Conservation (phyloP, 164 flowering plant species). For the Kingdonia uniflora region DNA sequence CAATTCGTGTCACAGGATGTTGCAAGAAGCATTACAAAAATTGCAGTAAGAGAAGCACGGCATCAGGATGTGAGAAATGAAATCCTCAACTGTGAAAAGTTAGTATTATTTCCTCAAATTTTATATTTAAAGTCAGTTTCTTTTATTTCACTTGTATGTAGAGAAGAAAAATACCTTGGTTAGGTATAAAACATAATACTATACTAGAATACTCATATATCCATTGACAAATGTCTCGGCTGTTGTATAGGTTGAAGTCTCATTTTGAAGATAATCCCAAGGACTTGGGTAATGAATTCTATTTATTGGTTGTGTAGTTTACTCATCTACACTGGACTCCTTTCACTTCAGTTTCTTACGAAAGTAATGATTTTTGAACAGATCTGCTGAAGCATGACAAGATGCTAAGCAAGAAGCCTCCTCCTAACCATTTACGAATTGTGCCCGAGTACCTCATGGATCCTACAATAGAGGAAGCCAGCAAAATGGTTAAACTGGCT, state of each 20-base stretch:
- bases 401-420: conserved; percentile 64
- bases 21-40: conserved; percentile 73
- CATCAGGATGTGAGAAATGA: conserved; percentile 96
- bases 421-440: conserved; percentile 59
- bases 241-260: conserved; percentile 67
- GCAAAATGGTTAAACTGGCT: conserved; percentile 77
- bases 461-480: conserved; percentile 70
- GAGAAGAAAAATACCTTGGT: neutral
- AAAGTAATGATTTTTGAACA: conserved; percentile 20
- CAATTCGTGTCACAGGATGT: conserved; percentile 53
- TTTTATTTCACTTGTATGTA: neutral
- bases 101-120: conserved; percentile 19
- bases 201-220: neutral
- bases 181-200: too few relatives aligned
- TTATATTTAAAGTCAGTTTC: too few relatives aligned
- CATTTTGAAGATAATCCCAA: conserved; percentile 85
- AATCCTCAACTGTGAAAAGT: conserved; percentile 93
- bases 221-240: conserved; percentile 3
- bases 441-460: conserved; percentile 90
- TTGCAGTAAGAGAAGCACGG: conserved; percentile 79
- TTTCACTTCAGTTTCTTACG: too few relatives aligned
- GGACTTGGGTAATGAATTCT: conserved; percentile 61
- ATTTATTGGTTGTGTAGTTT: neutral
- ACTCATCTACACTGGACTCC: too few relatives aligned
- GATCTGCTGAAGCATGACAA: conserved; percentile 95